Evolutionary conservation across 768 basidiomycete species (phyloP), one percentile per base, ranked within the genome.

Genomic region (Nidularia pulvinata): DNA sequence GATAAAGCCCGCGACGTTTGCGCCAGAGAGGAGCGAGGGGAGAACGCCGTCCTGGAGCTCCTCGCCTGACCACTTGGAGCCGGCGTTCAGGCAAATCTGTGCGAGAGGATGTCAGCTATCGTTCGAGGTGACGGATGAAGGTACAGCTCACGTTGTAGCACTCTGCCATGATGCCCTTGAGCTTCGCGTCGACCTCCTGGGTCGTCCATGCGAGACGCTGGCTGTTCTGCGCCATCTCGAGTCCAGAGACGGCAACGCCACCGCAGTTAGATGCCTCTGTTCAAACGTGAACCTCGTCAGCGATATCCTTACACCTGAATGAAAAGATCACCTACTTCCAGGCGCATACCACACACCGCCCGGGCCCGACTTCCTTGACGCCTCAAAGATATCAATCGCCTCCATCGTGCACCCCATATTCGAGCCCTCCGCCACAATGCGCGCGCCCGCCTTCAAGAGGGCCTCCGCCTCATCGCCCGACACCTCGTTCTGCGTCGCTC

Each of bases 191-290:
- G 49, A 91, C 87, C 59, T 85, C 83, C 55, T 75, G 69, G 52
- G 76, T 72, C 3, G 81, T 70, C 88, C 88, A 89, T 44, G 78
- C 74, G 46, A 84, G 77, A 35, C 83, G 74, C 63, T 83, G 79
- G 62, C 84, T 86, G 77, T 91, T 89, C 73, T 89, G 88, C 2
- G 85, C 83, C 87, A 89, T 89, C 75, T 89, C 89, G 57, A 90
- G 82, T 59, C 86, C 86, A 7, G 85, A 88, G 22, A 88, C 86
- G 39, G 86, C 87, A 51, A 91, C 89, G 71, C 89, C 89, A 68
- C 89, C 89, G 59, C 79, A 81, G 72, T 87, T 85, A 66, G 78
- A 76, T 5, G 79, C 78, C 71, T 80, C 73, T 75, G 59, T 25
- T 1, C 25, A 52, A 33, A 46, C 54, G 22, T 34, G 32, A 47